phyloP scores from a whole-genome alignment of 2,329 filamentous ascomycete genomes.

The Corynespora cassiicola region DNA sequence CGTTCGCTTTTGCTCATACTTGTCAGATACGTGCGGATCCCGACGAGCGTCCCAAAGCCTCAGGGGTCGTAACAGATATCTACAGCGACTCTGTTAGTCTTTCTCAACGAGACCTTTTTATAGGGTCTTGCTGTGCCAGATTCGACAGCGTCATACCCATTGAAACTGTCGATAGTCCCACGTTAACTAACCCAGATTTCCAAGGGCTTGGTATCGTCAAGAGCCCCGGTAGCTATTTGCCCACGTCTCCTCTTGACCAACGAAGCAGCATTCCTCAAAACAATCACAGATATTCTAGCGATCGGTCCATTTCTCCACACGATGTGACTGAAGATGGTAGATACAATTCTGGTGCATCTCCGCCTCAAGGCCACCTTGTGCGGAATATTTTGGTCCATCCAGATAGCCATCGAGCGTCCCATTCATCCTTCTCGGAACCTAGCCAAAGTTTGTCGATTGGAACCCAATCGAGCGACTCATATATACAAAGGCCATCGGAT shows the following conservation, averaged over 20 bases:
- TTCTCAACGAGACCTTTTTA: conserved; percentile 8
- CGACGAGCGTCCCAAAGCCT: conserved; percentile 7
- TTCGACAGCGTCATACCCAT: conserved; percentile 12
- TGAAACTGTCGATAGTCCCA: conserved; percentile 5
- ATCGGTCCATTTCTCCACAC: conserved; percentile 16
- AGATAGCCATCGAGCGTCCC: conserved; percentile 14
- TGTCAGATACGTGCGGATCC: conserved; percentile 10
- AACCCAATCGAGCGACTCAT: too few relatives aligned
- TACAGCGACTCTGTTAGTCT: conserved; percentile 8
- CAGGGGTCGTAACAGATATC: conserved; percentile 12
- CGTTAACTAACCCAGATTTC: conserved; percentile 4
- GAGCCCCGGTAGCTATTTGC: background rate
- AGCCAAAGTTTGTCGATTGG: conserved; percentile 8
- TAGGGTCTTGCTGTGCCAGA: conserved; percentile 19
- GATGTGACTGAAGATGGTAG: conserved; percentile 1
- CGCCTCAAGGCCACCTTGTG: background rate
- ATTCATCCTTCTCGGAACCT: conserved; percentile 4
- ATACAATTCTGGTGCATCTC: conserved; percentile 7
- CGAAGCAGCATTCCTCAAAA: conserved; percentile 1
- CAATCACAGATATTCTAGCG: conserved; percentile 1
- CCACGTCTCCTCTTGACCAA: conserved; percentile 2
- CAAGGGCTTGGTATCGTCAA: conserved; percentile 10
- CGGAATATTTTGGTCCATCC: conserved; percentile 1
- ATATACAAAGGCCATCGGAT: too few relatives aligned
- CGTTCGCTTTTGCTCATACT: too few relatives aligned